Conservation (phyloP, 495 filamentous ascomycete genomes). For the Cercophora sp. region DNA sequence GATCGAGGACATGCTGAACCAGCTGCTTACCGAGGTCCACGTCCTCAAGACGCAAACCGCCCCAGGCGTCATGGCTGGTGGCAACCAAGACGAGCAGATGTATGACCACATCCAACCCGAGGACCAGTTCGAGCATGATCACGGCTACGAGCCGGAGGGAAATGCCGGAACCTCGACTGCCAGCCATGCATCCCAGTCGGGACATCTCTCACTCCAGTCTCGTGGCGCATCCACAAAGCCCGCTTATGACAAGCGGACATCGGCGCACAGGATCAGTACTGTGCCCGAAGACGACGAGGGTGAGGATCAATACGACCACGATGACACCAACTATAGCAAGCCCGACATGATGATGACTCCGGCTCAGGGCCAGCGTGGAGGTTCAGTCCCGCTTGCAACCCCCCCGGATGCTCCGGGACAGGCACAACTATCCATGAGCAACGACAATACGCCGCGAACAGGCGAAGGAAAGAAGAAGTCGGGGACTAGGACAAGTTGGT, state of each 20-base stretch:
- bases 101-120: conserved; percentile 55
- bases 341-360: conserved; percentile 47
- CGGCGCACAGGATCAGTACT: conserved; percentile 79
- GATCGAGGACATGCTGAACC: conserved; percentile 94
- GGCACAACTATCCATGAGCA: conserved; percentile 41
- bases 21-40: conserved; percentile 87
- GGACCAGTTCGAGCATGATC: conserved; percentile 52
- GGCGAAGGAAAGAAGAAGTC: conserved; percentile 87
- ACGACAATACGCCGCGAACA: conserved; percentile 40
- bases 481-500: conserved; percentile 76
- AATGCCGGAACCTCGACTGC: conserved; percentile 72
- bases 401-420: conserved; percentile 55
- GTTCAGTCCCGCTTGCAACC: conserved; percentile 64
- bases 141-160: conserved; percentile 80
- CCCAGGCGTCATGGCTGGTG: conserved; percentile 29
- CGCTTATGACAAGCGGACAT: conserved; percentile 59
- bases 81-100: conserved; percentile 42
- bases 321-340: conserved; percentile 39
- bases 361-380: conserved; percentile 48
- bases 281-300: conserved; percentile 76
- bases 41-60: conserved; percentile 66
- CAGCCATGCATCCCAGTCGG: conserved; percentile 65
- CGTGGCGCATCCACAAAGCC: conserved; percentile 57
- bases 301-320: conserved; percentile 54
- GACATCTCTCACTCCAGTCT: conserved; percentile 68